These are phyloP conservation scores for Cladosporium sp. DNA, from an alignment of 2,329 filamentous ascomycete genomes.

Conservation along the genomic window DNA sequence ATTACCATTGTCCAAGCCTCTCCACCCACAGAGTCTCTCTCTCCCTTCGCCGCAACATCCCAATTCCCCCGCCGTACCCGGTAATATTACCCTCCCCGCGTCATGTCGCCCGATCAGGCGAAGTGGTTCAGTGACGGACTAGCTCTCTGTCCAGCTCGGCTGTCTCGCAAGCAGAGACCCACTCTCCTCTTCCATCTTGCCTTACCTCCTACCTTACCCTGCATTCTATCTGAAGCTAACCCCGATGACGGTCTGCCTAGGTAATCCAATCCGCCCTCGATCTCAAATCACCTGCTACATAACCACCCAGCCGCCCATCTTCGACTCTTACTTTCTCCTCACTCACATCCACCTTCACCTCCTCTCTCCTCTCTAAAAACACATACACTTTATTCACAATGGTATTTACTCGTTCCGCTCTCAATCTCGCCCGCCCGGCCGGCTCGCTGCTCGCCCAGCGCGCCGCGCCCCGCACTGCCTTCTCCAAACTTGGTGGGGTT, in stretches of 20 bases:
- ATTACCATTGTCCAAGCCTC: no score
- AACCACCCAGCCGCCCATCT: slow-evolving; percentile 4
- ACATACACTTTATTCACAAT: slow-evolving; percentile 36
- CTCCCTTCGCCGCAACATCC: neutral
- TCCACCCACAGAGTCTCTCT: neutral
- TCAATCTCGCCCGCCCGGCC: slow-evolving; percentile 53
- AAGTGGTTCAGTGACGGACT: no score
- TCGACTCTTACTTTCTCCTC: no score
- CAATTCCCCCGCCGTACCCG: slow-evolving; percentile 3
- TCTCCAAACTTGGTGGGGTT: slow-evolving; percentile 43
- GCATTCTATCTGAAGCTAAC: slow-evolving; percentile 3
- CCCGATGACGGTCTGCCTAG: slow-evolving; percentile 9
- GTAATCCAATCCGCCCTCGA: no score
- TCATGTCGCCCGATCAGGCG: neutral
- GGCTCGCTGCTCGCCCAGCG: slow-evolving; percentile 45
- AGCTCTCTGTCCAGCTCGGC: no score
- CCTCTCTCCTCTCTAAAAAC: neutral
- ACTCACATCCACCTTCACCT: neutral
- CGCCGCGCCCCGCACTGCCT: slow-evolving; percentile 36
- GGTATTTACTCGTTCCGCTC: slow-evolving; percentile 59
- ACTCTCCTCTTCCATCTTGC: no score
- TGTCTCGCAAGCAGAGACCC: no score
- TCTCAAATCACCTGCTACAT: slow-evolving; percentile 8
- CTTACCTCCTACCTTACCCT: neutral
- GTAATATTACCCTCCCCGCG: slow-evolving; percentile 9